These are phyloP conservation scores for Metarhizium sp. DNA, from an alignment of 2,329 filamentous ascomycete species.

Conservation along the genomic window DNA sequence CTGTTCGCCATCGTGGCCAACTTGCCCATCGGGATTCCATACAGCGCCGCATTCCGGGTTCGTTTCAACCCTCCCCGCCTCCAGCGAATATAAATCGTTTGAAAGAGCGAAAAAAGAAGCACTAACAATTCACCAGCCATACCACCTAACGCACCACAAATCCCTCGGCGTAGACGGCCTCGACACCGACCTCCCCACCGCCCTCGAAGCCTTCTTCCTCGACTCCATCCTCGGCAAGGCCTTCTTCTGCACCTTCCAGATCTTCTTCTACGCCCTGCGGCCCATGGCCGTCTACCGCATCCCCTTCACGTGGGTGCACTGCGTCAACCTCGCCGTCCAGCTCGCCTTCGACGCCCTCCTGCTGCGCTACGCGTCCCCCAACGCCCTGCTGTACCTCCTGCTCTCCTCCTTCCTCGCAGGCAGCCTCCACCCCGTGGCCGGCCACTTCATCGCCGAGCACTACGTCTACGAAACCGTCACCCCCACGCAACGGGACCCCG, in stretches of 20 bases:
- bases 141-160: constrained; percentile 98
- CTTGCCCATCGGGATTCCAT: constrained; percentile 88
- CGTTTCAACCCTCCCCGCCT: constrained; percentile 18
- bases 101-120: background rate
- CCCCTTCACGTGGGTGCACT: constrained; percentile 77
- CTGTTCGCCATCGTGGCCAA: constrained; percentile 89
- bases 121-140: constrained; percentile 47
- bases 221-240: constrained; percentile 93
- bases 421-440: constrained; percentile 85
- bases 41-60: constrained; percentile 90
- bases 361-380: constrained; percentile 47
- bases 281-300: constrained; percentile 91
- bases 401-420: constrained; percentile 89
- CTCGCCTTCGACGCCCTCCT: constrained; percentile 67
- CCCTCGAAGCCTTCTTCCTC: constrained; percentile 83
- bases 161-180: constrained; percentile 92
- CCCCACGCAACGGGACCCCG: constrained; percentile 44
- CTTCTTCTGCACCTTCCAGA: constrained; percentile 99
- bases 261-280: constrained; percentile 94
- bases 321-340: constrained; percentile 72
- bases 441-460: constrained; percentile 98
- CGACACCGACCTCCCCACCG: constrained; percentile 90
- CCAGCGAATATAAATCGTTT: background rate
- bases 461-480: constrained; percentile 66
- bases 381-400: constrained; percentile 72